Conservation (phyloP, 306 rosid species). For the Prunus davidiana region DNA sequence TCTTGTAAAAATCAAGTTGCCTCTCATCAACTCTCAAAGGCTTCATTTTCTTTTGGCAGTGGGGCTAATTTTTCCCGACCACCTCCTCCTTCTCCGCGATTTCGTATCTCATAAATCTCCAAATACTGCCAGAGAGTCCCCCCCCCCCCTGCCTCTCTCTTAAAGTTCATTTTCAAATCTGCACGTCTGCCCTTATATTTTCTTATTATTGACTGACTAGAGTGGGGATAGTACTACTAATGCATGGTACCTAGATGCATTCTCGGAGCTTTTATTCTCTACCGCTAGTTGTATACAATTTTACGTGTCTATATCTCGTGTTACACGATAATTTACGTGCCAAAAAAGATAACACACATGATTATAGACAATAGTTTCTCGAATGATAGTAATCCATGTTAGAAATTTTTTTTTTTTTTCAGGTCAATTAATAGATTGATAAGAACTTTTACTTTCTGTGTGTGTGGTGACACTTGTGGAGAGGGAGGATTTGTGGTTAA, state of each 20-base stretch:
- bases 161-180: constrained; percentile 1
- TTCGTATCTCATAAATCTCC: constrained; percentile 19
- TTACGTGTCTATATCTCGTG: no score
- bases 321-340: no score
- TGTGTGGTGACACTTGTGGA: neutral
- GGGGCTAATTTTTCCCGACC: constrained; percentile 19
- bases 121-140: neutral
- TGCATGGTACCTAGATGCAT: neutral
- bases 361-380: no score
- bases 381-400: neutral
- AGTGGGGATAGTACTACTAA: neutral
- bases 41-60: constrained; percentile 1
- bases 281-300: no score
- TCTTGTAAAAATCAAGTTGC: constrained; percentile 17
- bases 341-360: no score
- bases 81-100: constrained; percentile 3
- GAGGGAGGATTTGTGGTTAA: neutral
- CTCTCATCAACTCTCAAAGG: neutral
- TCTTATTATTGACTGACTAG: neutral
- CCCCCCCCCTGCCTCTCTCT: neutral
- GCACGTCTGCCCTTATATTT: neutral
- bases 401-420: no score
- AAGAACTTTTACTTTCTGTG: neutral
- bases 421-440: neutral
- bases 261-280: no score